Percentiles rank a stretch among this genome's conserved stretches.
Conservation (phyloP, 768 basidiomycete genomes). For the Hygrocybe punicea region DNA sequence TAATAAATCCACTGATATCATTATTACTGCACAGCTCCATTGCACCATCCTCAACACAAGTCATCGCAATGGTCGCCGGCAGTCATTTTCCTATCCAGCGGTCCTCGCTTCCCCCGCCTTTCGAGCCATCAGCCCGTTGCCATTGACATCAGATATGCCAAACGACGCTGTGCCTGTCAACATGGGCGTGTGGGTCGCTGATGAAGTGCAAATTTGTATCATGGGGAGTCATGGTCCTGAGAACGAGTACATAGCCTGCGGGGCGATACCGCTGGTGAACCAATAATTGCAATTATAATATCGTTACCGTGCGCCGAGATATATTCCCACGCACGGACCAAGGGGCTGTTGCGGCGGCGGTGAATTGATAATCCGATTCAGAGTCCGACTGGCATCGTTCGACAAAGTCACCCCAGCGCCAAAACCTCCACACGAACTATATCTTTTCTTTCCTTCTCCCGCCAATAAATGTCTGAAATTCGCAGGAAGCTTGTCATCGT, state of each 20-base stretch:
- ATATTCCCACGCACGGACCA: slow-evolving; percentile 26
- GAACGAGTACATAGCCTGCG: slow-evolving; percentile 58
- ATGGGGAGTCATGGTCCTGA: slow-evolving; percentile 67
- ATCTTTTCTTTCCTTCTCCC: slow-evolving; percentile 1
- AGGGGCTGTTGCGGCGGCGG: not conserved
- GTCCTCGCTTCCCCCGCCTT: slow-evolving; percentile 27
- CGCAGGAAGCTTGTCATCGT: slow-evolving; percentile 99
- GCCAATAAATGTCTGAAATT: slow-evolving; percentile 85
- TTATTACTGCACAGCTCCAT: slow-evolving; percentile 38
- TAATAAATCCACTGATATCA: not conserved
- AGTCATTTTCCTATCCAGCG: slow-evolving; percentile 40
- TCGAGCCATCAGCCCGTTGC: not conserved
- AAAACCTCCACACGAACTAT: not conserved
- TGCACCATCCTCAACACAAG: slow-evolving; percentile 51
- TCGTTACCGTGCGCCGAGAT: not conserved
- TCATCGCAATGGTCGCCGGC: slow-evolving; percentile 37
- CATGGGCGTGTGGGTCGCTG: slow-evolving; percentile 52
- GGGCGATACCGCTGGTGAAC: slow-evolving; percentile 26
- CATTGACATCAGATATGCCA: not conserved
- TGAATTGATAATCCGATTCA: slow-evolving; percentile 25
- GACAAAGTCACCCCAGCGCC: slow-evolving; percentile 4
- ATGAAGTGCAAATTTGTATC: slow-evolving; percentile 61
- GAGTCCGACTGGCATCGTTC: slow-evolving; percentile 16
- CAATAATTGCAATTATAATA: not conserved
- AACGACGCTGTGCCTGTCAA: slow-evolving; percentile 33